Percentiles rank a stretch among this genome's conserved stretches.
These are phyloP conservation scores for Colletotrichum sp. DNA, from an alignment of 2,329 filamentous ascomycete species.

Conservation along the genomic window DNA sequence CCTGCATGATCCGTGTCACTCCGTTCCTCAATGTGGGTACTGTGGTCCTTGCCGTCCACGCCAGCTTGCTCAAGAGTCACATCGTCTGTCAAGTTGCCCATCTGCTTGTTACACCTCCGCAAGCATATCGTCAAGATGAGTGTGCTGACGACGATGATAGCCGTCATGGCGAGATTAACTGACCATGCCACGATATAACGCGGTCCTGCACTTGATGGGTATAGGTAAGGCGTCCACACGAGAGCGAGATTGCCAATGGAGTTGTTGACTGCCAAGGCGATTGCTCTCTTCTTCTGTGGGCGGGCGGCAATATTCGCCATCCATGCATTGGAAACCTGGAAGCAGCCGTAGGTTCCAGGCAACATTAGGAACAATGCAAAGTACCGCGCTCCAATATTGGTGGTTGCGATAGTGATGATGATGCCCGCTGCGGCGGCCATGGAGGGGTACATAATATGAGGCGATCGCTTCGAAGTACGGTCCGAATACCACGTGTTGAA, in stretches of 20 bases:
- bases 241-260: constrained; percentile 29
- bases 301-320: constrained; percentile 31
- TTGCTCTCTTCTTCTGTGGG: constrained; percentile 28
- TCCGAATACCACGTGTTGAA: background rate
- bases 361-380: constrained; percentile 27
- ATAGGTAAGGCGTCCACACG: constrained; percentile 30
- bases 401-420: background rate
- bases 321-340: constrained; percentile 30
- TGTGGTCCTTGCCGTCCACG: background rate
- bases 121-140: constrained; percentile 24
- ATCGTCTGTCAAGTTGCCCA: background rate
- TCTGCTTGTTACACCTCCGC: constrained; percentile 7
- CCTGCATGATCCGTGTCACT: background rate
- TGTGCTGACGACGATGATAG: constrained; percentile 26
- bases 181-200: constrained; percentile 27
- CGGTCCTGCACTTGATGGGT: constrained; percentile 24
- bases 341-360: constrained; percentile 25
- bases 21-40: background rate
- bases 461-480: background rate
- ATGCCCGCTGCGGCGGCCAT: background rate
- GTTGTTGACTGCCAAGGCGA: constrained; percentile 29
- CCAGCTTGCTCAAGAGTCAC: background rate
- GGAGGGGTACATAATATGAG: background rate
- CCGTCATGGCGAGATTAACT: constrained; percentile 22
- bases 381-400: constrained; percentile 21